phyloP scores from a whole-genome alignment of 78 protist genomes.

The Monocercomonoides exilis region DNA sequence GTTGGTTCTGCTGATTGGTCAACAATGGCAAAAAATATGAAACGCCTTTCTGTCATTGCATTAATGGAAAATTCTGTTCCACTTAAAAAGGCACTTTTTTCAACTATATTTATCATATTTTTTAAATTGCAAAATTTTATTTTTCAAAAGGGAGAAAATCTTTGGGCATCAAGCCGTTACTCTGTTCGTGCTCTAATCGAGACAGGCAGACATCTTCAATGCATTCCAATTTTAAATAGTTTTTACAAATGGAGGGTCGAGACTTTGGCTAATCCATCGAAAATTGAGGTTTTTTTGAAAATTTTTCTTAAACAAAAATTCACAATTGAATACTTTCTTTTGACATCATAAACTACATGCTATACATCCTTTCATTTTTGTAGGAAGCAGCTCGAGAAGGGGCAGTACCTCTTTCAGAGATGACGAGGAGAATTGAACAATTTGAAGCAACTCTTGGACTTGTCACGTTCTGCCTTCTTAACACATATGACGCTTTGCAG shows the following conservation, averaged over 20 bases:
- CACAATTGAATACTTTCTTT: too few species aligned
- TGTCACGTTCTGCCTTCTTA: background rate
- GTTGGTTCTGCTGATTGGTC: background rate
- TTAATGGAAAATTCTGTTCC: background rate
- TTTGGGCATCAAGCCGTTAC: background rate
- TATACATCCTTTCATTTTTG: too few species aligned
- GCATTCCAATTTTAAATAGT: background rate
- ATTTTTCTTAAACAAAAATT: too few species aligned
- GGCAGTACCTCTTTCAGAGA: too few species aligned
- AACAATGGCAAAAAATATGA: background rate
- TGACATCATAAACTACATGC: too few species aligned
- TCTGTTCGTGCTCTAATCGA: background rate
- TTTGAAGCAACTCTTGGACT: background rate
- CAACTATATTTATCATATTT: background rate
- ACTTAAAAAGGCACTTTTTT: background rate
- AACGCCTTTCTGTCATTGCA: background rate
- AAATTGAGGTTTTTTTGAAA: too few species aligned
- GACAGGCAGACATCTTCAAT: background rate
- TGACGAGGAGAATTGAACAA: too few species aligned
- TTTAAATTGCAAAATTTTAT: too few species aligned
- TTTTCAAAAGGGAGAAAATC: background rate
- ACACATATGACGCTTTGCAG: background rate
- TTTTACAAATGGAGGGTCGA: background rate
- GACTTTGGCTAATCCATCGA: background rate
- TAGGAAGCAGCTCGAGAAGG: too few species aligned